Conservation (phyloP, 1,284 basidiomycete genomes). For the Ustilago lituana region DNA sequence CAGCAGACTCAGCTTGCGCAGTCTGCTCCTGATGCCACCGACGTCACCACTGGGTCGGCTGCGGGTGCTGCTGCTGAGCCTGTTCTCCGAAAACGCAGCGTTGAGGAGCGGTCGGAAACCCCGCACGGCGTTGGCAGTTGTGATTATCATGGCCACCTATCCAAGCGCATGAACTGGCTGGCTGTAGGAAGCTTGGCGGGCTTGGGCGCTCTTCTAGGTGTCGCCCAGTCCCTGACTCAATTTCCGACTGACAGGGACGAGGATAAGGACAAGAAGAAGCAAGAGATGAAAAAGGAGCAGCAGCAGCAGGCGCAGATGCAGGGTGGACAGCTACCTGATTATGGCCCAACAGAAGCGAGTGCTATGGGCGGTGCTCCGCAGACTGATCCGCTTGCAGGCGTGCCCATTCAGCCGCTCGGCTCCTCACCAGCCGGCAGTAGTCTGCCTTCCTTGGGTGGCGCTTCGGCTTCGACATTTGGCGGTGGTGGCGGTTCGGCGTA, state of each 20-base stretch:
- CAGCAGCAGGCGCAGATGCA: conserved; percentile 3
- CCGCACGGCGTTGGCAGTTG: too few species aligned
- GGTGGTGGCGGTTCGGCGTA: not conserved
- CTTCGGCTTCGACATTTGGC: not conserved
- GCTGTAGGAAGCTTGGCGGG: not conserved
- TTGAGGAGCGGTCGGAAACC: not conserved
- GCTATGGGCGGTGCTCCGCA: not conserved
- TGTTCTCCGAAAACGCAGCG: conserved; percentile 19
- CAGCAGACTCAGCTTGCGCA: not conserved
- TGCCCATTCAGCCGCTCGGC: conserved; percentile 1
- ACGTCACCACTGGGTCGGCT: too few species aligned
- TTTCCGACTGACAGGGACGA: conserved; percentile 32
- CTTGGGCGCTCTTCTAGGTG: conserved; percentile 11
- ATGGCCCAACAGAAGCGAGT: not conserved
- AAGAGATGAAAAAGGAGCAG: conserved; percentile 17
- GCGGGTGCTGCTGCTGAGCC: conserved; percentile 5
- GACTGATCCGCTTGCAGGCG: conserved; percentile 1
- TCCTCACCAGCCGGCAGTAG: too few species aligned
- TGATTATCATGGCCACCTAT: not conserved
- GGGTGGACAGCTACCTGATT: conserved; percentile 4
- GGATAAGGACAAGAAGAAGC: conserved; percentile 24
- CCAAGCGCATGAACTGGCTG: conserved; percentile 14
- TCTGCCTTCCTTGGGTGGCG: too few species aligned
- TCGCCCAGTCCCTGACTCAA: conserved; percentile 18
- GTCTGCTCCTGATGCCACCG: not conserved